phyloP scores from a whole-genome alignment of 345 rosid species.

The Heritiera fomes region DNA sequence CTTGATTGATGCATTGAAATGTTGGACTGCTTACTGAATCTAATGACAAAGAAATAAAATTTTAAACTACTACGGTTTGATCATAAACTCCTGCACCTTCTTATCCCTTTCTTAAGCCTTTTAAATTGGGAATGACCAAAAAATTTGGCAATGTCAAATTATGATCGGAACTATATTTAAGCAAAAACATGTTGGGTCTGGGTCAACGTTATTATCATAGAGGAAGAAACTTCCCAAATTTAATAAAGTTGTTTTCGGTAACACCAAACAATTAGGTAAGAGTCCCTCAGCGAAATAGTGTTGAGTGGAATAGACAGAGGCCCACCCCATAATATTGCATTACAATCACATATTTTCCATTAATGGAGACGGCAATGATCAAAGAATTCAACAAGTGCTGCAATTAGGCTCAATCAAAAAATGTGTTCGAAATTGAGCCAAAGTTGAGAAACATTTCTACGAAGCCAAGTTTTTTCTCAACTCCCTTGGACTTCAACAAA shows the following conservation, averaged over 20 bases:
- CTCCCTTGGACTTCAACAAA: not conserved
- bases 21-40: no score
- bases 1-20: no score
- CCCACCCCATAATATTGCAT: not conserved
- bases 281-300: not conserved
- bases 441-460: not conserved
- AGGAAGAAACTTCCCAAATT: not conserved
- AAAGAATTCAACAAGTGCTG: not conserved
- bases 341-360: not conserved
- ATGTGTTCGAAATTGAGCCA: not conserved
- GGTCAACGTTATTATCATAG: not conserved
- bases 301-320: not conserved
- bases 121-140: not conserved
- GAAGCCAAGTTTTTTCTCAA: not conserved
- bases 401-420: not conserved
- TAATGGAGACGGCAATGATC: not conserved
- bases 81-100: not conserved
- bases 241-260: not conserved
- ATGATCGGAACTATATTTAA: not conserved
- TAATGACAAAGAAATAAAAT: no score
- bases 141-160: not conserved
- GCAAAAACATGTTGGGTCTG: not conserved
- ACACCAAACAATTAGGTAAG: slow-evolving; percentile 7
- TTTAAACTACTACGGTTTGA: not conserved
- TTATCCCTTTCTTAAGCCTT: not conserved